Base-by-base conservation (phyloP, 805 yeast species). In the Wickerhamiella allomyrinae region DNA sequence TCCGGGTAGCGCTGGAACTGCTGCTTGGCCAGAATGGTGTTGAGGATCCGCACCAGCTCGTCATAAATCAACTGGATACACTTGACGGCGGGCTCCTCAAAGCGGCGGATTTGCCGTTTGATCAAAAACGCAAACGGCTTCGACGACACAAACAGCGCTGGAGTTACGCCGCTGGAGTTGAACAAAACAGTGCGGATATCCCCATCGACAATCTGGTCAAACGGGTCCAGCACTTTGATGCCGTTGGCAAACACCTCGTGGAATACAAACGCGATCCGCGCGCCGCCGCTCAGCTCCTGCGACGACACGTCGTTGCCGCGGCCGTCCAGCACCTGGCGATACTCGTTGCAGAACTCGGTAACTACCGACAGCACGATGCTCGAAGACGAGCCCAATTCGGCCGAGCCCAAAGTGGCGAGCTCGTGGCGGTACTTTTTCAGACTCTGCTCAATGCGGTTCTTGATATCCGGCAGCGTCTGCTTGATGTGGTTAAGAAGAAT, bases 141-240 rank as follows among this genome's bases (percentile, higher is more conserved):
- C 9, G 97, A 87, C 36, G 95, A 96, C 48, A 91, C 98, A 65
- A 91, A 91, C 54, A 91, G 70, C 4, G 95, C 81, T 11, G 98
- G 98, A 1, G 96, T 76, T 25, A 95, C 77, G 56, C 98, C 98
- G 5, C 95, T 82, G 27, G 96, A 83, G 62, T 91, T 91, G 67
- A 89, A 89, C 80, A 91, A 79, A 50, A 93, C 87, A 20, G 97
- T 89, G 63, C 98, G 77, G 54, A 91, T 91, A 62, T 91, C 98
- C 35, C 80, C 78, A 60, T 91, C 96, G 60, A 83, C 84, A 55
- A 91, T 85, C 63, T 87, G 94, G 60, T 89, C 96, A 60, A 83
- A 87, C 41, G 98, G 98, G 62, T 91, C 97, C 47, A 91, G 68
- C 0, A 95, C 80, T 57, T 75, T 74, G 44, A 91, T 73, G 66